Conservation (phyloP, 1,284 basidiomycete genomes). For the Rhodotorula glutinis region DNA sequence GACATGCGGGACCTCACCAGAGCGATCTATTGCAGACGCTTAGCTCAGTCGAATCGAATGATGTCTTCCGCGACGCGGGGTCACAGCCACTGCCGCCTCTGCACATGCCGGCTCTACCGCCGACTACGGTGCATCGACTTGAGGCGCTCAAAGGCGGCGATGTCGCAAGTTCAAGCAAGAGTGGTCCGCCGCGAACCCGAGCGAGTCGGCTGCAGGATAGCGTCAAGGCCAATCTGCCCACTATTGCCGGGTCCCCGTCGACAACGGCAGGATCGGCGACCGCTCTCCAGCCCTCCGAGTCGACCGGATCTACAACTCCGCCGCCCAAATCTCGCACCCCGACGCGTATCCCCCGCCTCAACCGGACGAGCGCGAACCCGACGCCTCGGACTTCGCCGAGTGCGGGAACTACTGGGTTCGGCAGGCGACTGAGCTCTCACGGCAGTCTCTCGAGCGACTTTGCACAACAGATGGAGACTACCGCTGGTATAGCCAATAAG, state of each 20-base stretch:
- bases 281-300: background rate
- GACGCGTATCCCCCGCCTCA: constrained; percentile 80
- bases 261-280: background rate
- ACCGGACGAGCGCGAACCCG: constrained; percentile 4
- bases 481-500: background rate
- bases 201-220: constrained; percentile 38
- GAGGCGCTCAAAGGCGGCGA: constrained; percentile 50
- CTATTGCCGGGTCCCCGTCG: constrained; percentile 85
- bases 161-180: constrained; percentile 17
- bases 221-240: constrained; percentile 59
- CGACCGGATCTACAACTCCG: constrained; percentile 11
- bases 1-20: background rate
- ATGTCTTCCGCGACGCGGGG: constrained; percentile 65
- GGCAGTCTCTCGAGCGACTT: background rate
- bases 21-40: constrained; percentile 30
- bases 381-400: constrained; percentile 61
- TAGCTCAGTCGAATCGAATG: constrained; percentile 58
- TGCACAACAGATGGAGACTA: background rate
- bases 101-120: constrained; percentile 76
- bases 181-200: constrained; percentile 17
- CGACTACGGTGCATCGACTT: constrained; percentile 71
- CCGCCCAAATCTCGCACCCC: constrained; percentile 54
- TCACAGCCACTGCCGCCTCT: constrained; percentile 67
- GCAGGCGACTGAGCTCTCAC: constrained; percentile 44
- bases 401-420: constrained; percentile 45